Conservation (phyloP, 2,329 filamentous ascomycete genomes). For the Claviceps fusiformis region DNA sequence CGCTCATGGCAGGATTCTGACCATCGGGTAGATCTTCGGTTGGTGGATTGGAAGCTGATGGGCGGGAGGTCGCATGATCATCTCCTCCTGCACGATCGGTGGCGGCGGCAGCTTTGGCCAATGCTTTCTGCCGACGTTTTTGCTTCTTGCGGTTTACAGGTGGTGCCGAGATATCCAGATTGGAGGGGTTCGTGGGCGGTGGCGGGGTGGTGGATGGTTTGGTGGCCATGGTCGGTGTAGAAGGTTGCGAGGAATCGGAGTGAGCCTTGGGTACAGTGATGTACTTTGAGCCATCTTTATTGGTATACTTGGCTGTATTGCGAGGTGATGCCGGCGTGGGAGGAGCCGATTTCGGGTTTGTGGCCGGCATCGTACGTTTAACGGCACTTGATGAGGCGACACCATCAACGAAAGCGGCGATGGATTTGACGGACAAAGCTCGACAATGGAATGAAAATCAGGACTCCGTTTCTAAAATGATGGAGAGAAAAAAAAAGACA, state of each 20-base stretch:
- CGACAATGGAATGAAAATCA: not conserved
- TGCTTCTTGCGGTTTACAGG: slow-evolving; percentile 86
- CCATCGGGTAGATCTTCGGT: slow-evolving; percentile 19
- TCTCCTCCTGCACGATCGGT: slow-evolving; percentile 21
- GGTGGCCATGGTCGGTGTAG: slow-evolving; percentile 32
- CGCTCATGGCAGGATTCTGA: slow-evolving; percentile 41
- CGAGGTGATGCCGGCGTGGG: slow-evolving; percentile 38
- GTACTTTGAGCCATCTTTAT: slow-evolving; percentile 57
- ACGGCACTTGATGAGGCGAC: slow-evolving; percentile 20
- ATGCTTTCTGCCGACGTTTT: slow-evolving; percentile 79
- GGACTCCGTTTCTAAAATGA: not conserved
- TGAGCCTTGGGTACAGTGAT: slow-evolving; percentile 48
- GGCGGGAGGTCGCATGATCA: slow-evolving; percentile 24
- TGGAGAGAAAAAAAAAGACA: too few species aligned
- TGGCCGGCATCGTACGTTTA: slow-evolving; percentile 34
- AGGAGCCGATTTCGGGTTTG: slow-evolving; percentile 35
- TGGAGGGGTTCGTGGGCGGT: slow-evolving; percentile 13
- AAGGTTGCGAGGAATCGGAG: slow-evolving; percentile 40
- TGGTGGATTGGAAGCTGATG: slow-evolving; percentile 11
- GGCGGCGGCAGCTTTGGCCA: slow-evolving; percentile 49
- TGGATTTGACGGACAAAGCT: not conserved
- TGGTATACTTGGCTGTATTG: slow-evolving; percentile 47
- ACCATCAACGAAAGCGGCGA: slow-evolving; percentile 22
- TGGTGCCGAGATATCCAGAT: slow-evolving; percentile 23
- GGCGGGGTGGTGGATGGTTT: slow-evolving; percentile 14